These are phyloP conservation scores for Astragalus membranaceus DNA, from an alignment of 306 rosid species.

Conservation along the genomic window DNA sequence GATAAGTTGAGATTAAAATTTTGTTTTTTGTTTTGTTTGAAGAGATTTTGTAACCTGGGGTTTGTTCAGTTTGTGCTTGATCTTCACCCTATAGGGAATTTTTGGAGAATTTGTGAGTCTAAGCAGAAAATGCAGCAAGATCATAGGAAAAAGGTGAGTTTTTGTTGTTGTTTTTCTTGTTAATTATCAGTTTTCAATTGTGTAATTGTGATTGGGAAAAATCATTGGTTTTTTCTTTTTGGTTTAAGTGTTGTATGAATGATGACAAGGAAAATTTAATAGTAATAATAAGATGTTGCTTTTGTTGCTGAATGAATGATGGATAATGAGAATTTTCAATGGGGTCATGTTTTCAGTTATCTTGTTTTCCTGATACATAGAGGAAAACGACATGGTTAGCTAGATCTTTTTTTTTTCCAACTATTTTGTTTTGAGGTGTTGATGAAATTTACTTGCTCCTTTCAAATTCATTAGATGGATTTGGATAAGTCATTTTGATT, in stretches of 20 bases:
- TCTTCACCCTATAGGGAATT: conserved; percentile 38
- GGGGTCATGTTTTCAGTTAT: conserved; percentile 18
- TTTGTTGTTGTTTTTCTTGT: background rate
- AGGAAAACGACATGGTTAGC: conserved; percentile 27
- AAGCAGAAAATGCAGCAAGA: conserved; percentile 75
- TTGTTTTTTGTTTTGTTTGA: background rate
- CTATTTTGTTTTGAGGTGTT: conserved; percentile 5
- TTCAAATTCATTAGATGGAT: too few relatives aligned
- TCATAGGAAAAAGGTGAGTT: conserved; percentile 76
- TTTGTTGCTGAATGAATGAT: background rate
- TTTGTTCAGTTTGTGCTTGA: conserved; percentile 32
- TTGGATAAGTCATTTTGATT: background rate
- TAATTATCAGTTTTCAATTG: background rate
- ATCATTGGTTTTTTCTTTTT: background rate
- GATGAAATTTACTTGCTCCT: too few relatives aligned
- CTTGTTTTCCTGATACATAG: conserved; percentile 8
- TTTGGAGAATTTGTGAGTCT: conserved; percentile 35
- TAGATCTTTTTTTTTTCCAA: conserved; percentile 8
- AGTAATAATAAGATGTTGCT: background rate
- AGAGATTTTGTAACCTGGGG: conserved; percentile 11
- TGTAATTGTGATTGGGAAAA: conserved; percentile 13
- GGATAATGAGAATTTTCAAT: conserved; percentile 12
- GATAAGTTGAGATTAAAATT: conserved; percentile 31
- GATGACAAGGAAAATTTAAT: background rate
- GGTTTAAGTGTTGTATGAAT: background rate